Conservation (phyloP, 306 rosid genomes). For the Prunus campanulata region DNA sequence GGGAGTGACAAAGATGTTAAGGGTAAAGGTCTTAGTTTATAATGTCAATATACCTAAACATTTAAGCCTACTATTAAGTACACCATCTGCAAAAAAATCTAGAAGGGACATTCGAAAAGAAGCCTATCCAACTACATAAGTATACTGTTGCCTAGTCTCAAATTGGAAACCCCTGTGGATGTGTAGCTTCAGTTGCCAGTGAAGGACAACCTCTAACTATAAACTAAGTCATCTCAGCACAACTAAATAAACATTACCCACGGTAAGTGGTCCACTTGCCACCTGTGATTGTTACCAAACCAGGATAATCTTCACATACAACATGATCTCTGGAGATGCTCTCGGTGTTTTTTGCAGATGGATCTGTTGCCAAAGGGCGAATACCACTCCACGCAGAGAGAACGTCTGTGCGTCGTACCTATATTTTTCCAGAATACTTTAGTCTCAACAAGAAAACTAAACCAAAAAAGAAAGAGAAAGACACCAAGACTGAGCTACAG, state of each 20-base stretch:
- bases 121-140: not conserved
- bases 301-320: conserved; percentile 97
- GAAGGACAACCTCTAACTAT: conserved; percentile 26
- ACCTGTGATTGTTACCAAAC: conserved; percentile 95
- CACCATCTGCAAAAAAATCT: not conserved
- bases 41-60: not conserved
- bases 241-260: conserved; percentile 49
- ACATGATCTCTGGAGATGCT: conserved; percentile 96
- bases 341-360: conserved; percentile 85
- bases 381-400: conserved; percentile 99
- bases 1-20: not conserved
- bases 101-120: not conserved
- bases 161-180: not conserved
- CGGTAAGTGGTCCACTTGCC: conserved; percentile 99
- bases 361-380: conserved; percentile 92
- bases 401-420: conserved; percentile 94
- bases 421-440: conserved; percentile 29
- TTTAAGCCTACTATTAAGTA: not conserved
- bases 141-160: not conserved
- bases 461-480: conserved; percentile 9
- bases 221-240: conserved; percentile 21
- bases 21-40: not conserved
- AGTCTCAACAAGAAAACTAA: conserved; percentile 27
- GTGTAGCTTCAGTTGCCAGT: not conserved
- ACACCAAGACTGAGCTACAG: conserved; percentile 22